Percentiles rank a stretch among this genome's conserved stretches.
phyloP scores from a whole-genome alignment of 805 yeast species.

The Saccharomyces jurei region DNA sequence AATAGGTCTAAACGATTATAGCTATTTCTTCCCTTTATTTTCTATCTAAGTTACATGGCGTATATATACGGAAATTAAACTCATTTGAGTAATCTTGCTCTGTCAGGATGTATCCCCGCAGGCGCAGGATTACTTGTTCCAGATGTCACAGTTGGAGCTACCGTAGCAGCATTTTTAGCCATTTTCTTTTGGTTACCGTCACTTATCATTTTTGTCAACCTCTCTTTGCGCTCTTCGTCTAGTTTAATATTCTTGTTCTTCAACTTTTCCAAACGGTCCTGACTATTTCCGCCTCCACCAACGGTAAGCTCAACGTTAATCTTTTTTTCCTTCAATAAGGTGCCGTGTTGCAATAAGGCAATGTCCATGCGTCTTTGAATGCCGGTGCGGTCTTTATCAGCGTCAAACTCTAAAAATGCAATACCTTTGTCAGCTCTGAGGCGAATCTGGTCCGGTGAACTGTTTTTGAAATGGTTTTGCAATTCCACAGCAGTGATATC shows the following conservation, averaged over 20 bases:
- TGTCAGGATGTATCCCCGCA: conserved; percentile 50
- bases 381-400: conserved; percentile 35
- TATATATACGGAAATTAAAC: neutral
- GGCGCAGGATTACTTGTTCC: conserved; percentile 2
- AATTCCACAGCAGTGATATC: conserved; percentile 56
- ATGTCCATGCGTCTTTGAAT: conserved; percentile 75
- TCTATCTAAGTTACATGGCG: neutral
- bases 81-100: conserved; percentile 35
- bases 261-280: conserved; percentile 57
- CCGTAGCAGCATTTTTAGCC: conserved; percentile 7
- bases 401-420: conserved; percentile 80
- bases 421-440: conserved; percentile 81
- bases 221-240: conserved; percentile 57
- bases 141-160: conserved; percentile 5
- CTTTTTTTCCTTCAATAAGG: conserved; percentile 57
- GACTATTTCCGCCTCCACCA: conserved; percentile 95
- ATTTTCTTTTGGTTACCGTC: conserved; percentile 32
- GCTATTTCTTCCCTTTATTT: neutral
- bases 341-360: conserved; percentile 79
- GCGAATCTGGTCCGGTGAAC: conserved; percentile 69
- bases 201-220: conserved; percentile 42
- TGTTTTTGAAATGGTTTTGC: conserved; percentile 60
- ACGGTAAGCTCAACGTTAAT: conserved; percentile 95
- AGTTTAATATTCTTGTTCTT: conserved; percentile 71
- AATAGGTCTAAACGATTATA: neutral